Evolutionary conservation across 1,284 basidiomycete genomes (phyloP).

Genomic region (Pseudozyma hubeiensis): DNA sequence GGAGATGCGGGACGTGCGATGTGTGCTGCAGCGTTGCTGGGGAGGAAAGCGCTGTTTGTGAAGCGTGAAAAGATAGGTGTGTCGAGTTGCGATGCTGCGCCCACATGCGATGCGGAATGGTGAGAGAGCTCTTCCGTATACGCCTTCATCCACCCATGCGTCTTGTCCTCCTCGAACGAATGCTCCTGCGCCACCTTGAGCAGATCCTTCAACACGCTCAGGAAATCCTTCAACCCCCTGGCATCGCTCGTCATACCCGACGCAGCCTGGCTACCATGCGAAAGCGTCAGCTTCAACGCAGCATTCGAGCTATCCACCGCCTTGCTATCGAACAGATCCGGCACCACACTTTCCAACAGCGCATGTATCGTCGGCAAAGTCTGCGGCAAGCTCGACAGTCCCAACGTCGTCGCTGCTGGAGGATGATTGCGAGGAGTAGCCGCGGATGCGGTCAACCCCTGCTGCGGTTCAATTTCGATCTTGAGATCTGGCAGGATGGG

Average conservation of each 20-base stretch:
- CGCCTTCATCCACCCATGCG: slow-evolving; percentile 35
- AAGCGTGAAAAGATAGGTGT: slow-evolving; percentile 49
- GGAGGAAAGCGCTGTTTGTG: slow-evolving; percentile 32
- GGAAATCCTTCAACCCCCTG: slow-evolving; percentile 43
- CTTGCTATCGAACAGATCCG: slow-evolving; percentile 12
- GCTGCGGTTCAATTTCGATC: slow-evolving; percentile 37
- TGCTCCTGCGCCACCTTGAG: slow-evolving; percentile 31
- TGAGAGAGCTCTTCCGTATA: slow-evolving; percentile 31
- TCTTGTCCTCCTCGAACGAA: slow-evolving; percentile 13
- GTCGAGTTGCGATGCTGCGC: neutral
- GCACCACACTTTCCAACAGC: slow-evolving; percentile 29
- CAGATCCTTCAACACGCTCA: slow-evolving; percentile 45
- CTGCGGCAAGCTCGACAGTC: slow-evolving; percentile 24
- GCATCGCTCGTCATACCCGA: slow-evolving; percentile 36
- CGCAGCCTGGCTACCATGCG: slow-evolving; percentile 10
- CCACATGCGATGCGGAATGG: neutral
- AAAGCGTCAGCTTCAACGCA: slow-evolving; percentile 27
- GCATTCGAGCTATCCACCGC: slow-evolving; percentile 15
- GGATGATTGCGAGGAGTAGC: slow-evolving; percentile 21
- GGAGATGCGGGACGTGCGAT: slow-evolving; percentile 30
- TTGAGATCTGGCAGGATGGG: slow-evolving; percentile 45
- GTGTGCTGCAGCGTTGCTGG: neutral
- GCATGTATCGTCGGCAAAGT: slow-evolving; percentile 30
- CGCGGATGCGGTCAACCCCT: slow-evolving; percentile 24
- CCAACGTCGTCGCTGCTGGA: slow-evolving; percentile 19